These are phyloP conservation scores for Microbotryum violaceum DNA, from an alignment of 1,284 basidiomycete species.

Conservation along the genomic window DNA sequence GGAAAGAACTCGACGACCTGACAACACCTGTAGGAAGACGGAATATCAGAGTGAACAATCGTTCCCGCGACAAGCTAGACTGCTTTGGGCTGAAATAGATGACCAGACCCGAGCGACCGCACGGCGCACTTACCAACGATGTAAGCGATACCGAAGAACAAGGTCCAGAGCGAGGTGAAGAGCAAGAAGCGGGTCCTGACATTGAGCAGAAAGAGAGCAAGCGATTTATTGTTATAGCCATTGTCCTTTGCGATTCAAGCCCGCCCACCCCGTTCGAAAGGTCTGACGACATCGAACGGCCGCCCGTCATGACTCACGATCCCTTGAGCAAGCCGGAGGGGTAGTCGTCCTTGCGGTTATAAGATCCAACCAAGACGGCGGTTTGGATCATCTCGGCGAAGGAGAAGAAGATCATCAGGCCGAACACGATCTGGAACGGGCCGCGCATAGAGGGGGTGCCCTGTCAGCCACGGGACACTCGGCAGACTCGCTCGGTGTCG, in stretches of 20 bases:
- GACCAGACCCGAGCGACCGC: background rate
- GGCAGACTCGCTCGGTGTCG: too few relatives aligned
- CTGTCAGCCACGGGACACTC: too few relatives aligned
- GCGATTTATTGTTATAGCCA: background rate
- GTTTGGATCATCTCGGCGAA: conserved; percentile 32
- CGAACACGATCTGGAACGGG: conserved; percentile 25
- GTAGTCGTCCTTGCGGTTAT: conserved; percentile 24
- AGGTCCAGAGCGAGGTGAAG: conserved; percentile 32
- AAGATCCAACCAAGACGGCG: conserved; percentile 28
- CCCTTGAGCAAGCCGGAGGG: conserved; percentile 16
- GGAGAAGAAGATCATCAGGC: conserved; percentile 29
- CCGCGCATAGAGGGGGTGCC: conserved; percentile 16
- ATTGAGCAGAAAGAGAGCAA: background rate
- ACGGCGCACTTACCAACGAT: conserved; percentile 17
- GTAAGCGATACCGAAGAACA: conserved; percentile 28
- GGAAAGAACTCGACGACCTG: conserved; percentile 23
- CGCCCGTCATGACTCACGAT: background rate
- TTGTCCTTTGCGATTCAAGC: too few relatives aligned
- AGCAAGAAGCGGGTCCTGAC: conserved; percentile 29
- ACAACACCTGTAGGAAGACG: conserved; percentile 19
- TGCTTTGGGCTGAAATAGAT: background rate
- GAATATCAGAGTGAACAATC: background rate
- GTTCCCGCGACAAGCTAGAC: background rate
- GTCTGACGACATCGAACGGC: too few relatives aligned
- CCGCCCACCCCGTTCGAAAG: background rate